phyloP scores from a whole-genome alignment of 345 rosid genomes.

The Kandelia obovata region DNA sequence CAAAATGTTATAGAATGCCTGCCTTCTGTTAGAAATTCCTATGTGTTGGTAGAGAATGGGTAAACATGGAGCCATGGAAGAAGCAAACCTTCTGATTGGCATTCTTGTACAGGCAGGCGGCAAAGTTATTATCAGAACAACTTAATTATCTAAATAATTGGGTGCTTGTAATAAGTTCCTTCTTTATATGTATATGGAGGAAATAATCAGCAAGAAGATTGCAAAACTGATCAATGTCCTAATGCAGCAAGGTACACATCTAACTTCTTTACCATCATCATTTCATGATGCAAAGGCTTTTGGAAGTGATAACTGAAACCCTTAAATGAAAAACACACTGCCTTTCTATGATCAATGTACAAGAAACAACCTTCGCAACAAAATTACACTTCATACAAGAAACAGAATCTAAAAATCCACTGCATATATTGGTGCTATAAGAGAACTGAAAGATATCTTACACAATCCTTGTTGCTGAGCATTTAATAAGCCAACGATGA shows the following conservation, averaged over 20 bases:
- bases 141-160: too few relatives aligned
- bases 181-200: too few relatives aligned
- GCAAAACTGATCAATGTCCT: not conserved
- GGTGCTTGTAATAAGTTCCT: not conserved
- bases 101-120: too few relatives aligned
- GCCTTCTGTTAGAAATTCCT: too few relatives aligned
- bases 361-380: not conserved
- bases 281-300: too few relatives aligned
- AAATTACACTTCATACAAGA: not conserved
- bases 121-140: too few relatives aligned
- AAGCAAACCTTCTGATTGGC: too few relatives aligned
- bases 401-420: not conserved
- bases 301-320: not conserved
- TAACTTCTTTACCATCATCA: not conserved
- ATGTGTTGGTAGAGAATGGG: too few relatives aligned
- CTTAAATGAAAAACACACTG: not conserved
- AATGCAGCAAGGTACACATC: not conserved
- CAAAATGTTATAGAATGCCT: too few relatives aligned
- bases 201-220: not conserved
- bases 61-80: too few relatives aligned
- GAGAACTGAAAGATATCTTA: not conserved
- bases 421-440: not conserved
- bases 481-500: not conserved
- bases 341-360: constrained; percentile 1
- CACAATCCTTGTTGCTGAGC: not conserved